Conservation (phyloP, 768 basidiomycete species). For the Mycena crocata region DNA sequence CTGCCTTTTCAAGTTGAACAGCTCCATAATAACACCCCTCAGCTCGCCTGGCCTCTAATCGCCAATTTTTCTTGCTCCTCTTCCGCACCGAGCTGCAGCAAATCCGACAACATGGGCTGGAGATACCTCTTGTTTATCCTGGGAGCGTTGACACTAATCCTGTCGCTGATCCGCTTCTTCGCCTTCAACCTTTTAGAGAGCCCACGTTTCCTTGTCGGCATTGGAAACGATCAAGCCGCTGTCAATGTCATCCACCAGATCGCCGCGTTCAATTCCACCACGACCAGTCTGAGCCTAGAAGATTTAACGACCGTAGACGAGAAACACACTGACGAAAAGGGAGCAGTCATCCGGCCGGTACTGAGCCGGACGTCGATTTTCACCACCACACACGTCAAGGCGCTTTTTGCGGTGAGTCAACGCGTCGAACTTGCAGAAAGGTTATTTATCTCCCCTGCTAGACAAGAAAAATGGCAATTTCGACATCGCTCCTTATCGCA, state of each 20-base stretch:
- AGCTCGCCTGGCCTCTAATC: slow-evolving; percentile 82
- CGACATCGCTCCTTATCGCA: slow-evolving; percentile 62
- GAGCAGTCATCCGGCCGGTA: slow-evolving; percentile 54
- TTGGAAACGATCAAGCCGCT: slow-evolving; percentile 70
- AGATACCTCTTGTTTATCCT: slow-evolving; percentile 80
- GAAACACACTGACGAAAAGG: slow-evolving; percentile 28
- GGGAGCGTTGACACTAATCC: slow-evolving; percentile 75
- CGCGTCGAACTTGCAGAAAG: too few relatives aligned
- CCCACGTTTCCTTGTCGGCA: slow-evolving; percentile 79
- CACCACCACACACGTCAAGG: slow-evolving; percentile 50
- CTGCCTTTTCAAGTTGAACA: background rate
- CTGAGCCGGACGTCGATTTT: slow-evolving; percentile 36
- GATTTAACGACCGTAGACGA: slow-evolving; percentile 50
- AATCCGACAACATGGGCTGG: slow-evolving; percentile 76
- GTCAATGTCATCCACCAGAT: slow-evolving; percentile 72
- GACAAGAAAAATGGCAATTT: slow-evolving; percentile 62
- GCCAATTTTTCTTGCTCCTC: slow-evolving; percentile 81
- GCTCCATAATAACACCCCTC: background rate
- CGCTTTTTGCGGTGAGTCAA: slow-evolving; percentile 64
- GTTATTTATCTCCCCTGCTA: too few relatives aligned
- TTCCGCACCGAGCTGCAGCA: slow-evolving; percentile 50
- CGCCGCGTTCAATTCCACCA: slow-evolving; percentile 69
- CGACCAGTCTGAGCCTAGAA: slow-evolving; percentile 60
- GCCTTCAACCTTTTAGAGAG: slow-evolving; percentile 76
- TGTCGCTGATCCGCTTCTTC: slow-evolving; percentile 74